Conservation (phyloP, 73 alveolate genomes). For the Symbiodinium natans region DNA sequence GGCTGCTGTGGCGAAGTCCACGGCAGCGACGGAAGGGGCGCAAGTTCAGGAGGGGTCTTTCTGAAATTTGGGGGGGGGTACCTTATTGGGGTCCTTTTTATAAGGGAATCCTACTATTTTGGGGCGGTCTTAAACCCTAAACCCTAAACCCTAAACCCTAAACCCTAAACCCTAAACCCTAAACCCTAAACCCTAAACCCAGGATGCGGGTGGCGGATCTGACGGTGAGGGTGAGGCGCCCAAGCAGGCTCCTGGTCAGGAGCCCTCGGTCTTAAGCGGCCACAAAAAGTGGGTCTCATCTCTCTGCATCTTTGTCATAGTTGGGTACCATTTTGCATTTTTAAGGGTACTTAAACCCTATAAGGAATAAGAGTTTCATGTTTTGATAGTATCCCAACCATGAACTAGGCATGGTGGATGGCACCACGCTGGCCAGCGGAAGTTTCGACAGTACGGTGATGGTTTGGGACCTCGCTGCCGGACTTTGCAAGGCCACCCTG, state of each 20-base stretch:
- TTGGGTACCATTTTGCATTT: too few species aligned
- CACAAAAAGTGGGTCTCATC: background rate
- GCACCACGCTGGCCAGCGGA: background rate
- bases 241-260: background rate
- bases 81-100: too few species aligned
- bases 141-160: too few species aligned
- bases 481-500: background rate
- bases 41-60: background rate
- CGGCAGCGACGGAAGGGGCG: background rate
- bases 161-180: too few species aligned
- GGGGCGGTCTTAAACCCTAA: too few species aligned
- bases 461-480: background rate
- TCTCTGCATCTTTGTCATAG: background rate
- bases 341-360: too few species aligned
- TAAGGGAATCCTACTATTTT: too few species aligned
- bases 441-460: background rate
- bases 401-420: background rate
- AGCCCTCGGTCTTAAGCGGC: background rate
- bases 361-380: too few species aligned
- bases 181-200: too few species aligned
- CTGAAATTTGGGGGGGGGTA: too few species aligned
- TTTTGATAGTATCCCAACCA: too few species aligned
- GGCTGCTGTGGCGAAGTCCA: background rate
- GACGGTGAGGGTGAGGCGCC: constrained; percentile 1
- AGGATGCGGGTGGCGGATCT: background rate